Evolutionary conservation across 2,329 filamentous ascomycete species (phyloP), one percentile per base, ranked within the genome.

Genomic region (Microthyrium microscopicum): DNA sequence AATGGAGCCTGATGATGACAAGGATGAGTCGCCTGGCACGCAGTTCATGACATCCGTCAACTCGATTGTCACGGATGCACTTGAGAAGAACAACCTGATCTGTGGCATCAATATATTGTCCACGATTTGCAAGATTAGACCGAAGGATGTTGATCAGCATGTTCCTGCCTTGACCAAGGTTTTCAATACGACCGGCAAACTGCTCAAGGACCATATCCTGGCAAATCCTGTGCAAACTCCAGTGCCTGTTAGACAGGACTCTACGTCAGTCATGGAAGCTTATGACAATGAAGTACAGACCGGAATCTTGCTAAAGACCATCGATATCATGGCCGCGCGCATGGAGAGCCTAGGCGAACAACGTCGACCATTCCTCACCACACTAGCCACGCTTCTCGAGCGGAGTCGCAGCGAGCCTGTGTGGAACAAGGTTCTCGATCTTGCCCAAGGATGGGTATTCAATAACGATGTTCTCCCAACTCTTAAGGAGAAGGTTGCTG

Each of bases 401-500:
- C 89, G 93, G 50, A 95, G 89, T 1, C 70, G 81, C 54, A 89
- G 87, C 48, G 77, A 77, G 37, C 68, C 73, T 15, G 68, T 99
- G 5, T 95, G 89, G 54, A 77, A 82, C 47, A 93, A 93, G 58
- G 85, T 98, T 35, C 61, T 99, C 19, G 73, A 77, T 32, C 87
- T 98, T 70, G 87, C 94, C 4, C 87, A 95, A 51, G 70, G 68
- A 20, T 99, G 91, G 91, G 81, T 98, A 5, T 98, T 99, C 62
- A 73, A 83, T 42, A 89, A 83, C 0, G 89, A 93, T 41, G 89
- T 84, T 2, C 94, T 89, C 68, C 89, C 89, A 1, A 98, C 89
- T 0, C 66, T 98, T 2, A 99, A 99, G 54, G 91, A 98, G 57
- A 98, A 98, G 62, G 95, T 87, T 1, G 91, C 91, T 1, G 89